Base-by-base conservation (phyloP, 2,329 filamentous ascomycete species). In the Davidsoniella neocaledoniae region DNA sequence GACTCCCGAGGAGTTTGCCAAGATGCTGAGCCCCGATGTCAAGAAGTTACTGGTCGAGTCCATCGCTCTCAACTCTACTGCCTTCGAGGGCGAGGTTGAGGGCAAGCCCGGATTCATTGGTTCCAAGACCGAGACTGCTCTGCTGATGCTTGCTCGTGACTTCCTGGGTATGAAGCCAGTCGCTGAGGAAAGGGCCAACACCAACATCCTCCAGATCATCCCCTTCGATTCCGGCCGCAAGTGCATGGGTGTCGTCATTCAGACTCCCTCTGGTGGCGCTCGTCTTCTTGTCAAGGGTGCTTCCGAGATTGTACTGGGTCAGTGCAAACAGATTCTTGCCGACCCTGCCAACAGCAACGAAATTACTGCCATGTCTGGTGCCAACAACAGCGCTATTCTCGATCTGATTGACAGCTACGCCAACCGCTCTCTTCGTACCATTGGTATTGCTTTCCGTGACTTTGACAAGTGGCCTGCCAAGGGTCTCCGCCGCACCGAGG, bases 381-480 rank as follows among this genome's bases (percentile, higher is more conserved):
- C 74, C 42, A 75, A 79, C 55, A 67, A 68, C 48, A 64, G 73
- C 54, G 71, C 66, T 6, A 61, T 94, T 55, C 74, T 76, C 55
- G 66, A 71, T 19, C 69, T 86, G 44, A 93, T 94, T 57, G 77
- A 80, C 54, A 74, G 72, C 43, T 94, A 94, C 60, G 87, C 87
- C 8, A 77, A 75, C 23, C 74, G 81, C 16, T 93, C 86, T 6
- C 71, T 94, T 29, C 77, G 87, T 55, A 93, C 87, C 1, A 93
- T 94, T 57, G 85, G 81, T 41, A 74, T 94, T 55, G 71, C 86
- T 48, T 93, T 86, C 64, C 81, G 79, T 50, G 87, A 94, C 57
- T 94, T 91, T 56, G 76, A 84, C 21, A 74, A 76, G 48, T 94
- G 87, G 87, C 87, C 88, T 29, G 86, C 86, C 4, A 74, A 69